Evolutionary conservation across 768 basidiomycete genomes (phyloP).

Genomic region (Rhizopogon salebrosus): DNA sequence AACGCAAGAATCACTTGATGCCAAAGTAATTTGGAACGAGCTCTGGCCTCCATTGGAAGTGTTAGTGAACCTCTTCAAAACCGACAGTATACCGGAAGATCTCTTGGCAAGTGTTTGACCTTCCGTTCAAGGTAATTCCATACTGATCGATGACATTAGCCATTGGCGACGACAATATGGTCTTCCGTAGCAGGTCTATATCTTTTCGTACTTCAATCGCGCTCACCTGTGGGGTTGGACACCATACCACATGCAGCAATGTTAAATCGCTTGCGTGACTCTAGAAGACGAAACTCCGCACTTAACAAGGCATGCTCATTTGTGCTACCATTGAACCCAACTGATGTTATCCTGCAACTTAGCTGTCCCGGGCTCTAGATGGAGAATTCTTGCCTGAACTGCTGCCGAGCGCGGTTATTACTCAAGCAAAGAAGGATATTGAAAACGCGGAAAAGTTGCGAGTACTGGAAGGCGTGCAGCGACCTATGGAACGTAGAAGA

Average conservation of each 20-base stretch:
- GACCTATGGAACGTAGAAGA: slow-evolving; percentile 19
- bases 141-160: slow-evolving; percentile 30
- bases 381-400: slow-evolving; percentile 47
- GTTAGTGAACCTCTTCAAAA: slow-evolving; percentile 45
- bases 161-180: slow-evolving; percentile 47
- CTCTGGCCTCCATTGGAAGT: slow-evolving; percentile 68
- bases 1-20: slow-evolving; percentile 12
- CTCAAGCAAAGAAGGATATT: slow-evolving; percentile 58
- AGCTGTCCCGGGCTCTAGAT: slow-evolving; percentile 53
- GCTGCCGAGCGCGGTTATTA: slow-evolving; percentile 41
- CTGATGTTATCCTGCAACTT: background rate
- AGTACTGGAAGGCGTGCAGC: slow-evolving; percentile 38
- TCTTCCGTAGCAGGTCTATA: slow-evolving; percentile 64
- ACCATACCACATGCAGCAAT: slow-evolving; percentile 44
- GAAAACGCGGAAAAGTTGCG: slow-evolving; percentile 67
- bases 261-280: slow-evolving; percentile 44
- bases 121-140: background rate
- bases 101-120: slow-evolving; percentile 1
- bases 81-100: slow-evolving; percentile 39
- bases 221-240: slow-evolving; percentile 49
- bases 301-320: slow-evolving; percentile 41
- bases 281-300: slow-evolving; percentile 43
- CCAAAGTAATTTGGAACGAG: slow-evolving; percentile 61
- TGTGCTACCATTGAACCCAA: background rate
- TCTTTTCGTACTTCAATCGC: slow-evolving; percentile 53